A percentile compares a stretch with the other conserved stretches of the same genome.
phyloP scores from a whole-genome alignment of 1,284 basidiomycete genomes.

The Porodaedalea pini region DNA sequence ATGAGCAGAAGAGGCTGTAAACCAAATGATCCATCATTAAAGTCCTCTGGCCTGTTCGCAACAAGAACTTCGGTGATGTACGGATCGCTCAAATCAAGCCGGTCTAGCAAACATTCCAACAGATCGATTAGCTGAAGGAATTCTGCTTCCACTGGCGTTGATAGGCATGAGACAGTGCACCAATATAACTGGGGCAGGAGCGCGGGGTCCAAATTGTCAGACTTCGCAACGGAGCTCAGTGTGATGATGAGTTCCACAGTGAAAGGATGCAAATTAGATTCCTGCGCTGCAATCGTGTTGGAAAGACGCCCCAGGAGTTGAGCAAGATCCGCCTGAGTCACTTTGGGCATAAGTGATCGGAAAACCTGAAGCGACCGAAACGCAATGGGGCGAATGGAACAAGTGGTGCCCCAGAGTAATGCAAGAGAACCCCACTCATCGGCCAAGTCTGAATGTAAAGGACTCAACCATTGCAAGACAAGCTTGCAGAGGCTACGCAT shows the following conservation, averaged over 20 bases:
- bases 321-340: slow-evolving; percentile 73
- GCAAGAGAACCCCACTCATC: slow-evolving; percentile 82
- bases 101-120: slow-evolving; percentile 66
- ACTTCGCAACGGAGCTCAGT: slow-evolving; percentile 63
- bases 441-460: slow-evolving; percentile 63
- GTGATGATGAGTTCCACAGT: slow-evolving; percentile 83
- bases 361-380: slow-evolving; percentile 92
- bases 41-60: slow-evolving; percentile 67
- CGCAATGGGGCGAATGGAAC: slow-evolving; percentile 82
- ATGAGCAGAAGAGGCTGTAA: slow-evolving; percentile 76
- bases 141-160: slow-evolving; percentile 81
- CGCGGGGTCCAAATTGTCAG: slow-evolving; percentile 53
- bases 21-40: slow-evolving; percentile 60
- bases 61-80: slow-evolving; percentile 61
- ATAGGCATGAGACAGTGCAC: slow-evolving; percentile 79
- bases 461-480: slow-evolving; percentile 67
- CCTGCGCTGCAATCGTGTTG: slow-evolving; percentile 77
- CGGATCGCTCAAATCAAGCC: slow-evolving; percentile 71
- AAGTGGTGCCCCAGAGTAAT: slow-evolving; percentile 82
- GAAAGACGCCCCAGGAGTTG: slow-evolving; percentile 81
- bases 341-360: slow-evolving; percentile 73
- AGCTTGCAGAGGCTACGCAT: slow-evolving; percentile 69
- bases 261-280: slow-evolving; percentile 78
- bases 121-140: slow-evolving; percentile 71
- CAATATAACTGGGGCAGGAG: slow-evolving; percentile 86